Evolutionary conservation across 352 stramenopile genomes (phyloP).

Genomic region (Plasmopara muralis): DNA sequence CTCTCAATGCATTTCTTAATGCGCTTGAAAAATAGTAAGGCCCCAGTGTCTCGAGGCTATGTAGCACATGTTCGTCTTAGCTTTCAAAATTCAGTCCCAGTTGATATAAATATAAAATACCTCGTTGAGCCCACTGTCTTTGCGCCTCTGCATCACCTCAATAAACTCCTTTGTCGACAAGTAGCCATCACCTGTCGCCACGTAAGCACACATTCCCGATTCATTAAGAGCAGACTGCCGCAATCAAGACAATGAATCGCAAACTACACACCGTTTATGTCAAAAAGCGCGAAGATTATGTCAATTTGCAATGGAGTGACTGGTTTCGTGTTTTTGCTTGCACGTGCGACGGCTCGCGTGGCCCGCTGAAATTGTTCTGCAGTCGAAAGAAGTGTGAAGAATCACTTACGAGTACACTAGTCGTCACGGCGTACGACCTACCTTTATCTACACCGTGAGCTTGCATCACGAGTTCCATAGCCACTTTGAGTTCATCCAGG

Average conservation of each 20-base stretch:
- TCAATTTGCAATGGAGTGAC: constrained; percentile 79
- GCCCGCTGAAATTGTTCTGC: constrained; percentile 77
- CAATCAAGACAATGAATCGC: no score
- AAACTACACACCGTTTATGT: constrained; percentile 49
- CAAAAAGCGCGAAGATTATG: constrained; percentile 80
- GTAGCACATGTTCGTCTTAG: constrained; percentile 3
- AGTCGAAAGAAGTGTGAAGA: not conserved
- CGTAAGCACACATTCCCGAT: not conserved
- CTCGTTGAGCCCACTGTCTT: constrained; percentile 76
- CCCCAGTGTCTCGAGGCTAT: constrained; percentile 70
- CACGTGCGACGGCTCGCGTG: constrained; percentile 52
- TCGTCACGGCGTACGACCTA: constrained; percentile 16
- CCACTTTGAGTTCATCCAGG: constrained; percentile 78
- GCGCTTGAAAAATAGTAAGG: constrained; percentile 55
- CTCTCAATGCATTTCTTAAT: constrained; percentile 64
- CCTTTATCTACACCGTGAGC: constrained; percentile 80
- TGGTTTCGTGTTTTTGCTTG: constrained; percentile 47
- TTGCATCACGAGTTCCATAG: constrained; percentile 79
- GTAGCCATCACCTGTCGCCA: constrained; percentile 51
- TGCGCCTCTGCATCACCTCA: constrained; percentile 81
- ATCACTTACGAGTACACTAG: not conserved
- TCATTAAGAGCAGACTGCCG: not conserved
- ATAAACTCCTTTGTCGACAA: constrained; percentile 81
- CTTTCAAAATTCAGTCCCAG: constrained; percentile 1
- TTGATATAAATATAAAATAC: constrained; percentile 22